Conservation (phyloP, 2,329 filamentous ascomycete species). For the Daldinia sp. region DNA sequence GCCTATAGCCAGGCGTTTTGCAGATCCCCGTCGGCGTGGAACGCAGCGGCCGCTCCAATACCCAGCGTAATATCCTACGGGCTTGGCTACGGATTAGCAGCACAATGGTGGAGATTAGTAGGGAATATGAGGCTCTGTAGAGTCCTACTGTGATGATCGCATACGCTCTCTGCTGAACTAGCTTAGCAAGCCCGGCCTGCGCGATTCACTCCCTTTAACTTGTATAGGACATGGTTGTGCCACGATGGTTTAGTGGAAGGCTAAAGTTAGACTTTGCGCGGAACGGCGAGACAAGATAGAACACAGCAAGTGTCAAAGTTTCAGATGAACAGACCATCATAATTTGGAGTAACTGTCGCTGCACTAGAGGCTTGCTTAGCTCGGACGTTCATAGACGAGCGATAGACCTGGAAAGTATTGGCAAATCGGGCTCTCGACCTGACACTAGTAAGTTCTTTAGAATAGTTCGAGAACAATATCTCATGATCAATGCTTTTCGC, state of each 20-base stretch:
- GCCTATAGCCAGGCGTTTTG: background rate
- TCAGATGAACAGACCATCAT: background rate
- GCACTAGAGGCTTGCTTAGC: background rate
- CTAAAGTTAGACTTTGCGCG: background rate
- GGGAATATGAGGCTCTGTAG: background rate
- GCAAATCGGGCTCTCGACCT: conserved; percentile 7
- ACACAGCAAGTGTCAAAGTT: background rate
- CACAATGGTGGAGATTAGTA: conserved; percentile 1
- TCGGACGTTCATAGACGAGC: conserved; percentile 1
- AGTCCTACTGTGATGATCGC: background rate
- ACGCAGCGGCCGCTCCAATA: background rate
- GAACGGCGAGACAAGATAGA: conserved; percentile 17
- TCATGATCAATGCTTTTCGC: background rate
- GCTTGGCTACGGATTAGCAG: background rate
- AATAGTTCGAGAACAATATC: background rate
- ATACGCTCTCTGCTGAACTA: background rate
- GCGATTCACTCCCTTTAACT: background rate
- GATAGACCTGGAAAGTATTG: conserved; percentile 1
- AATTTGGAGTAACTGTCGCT: background rate
- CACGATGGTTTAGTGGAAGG: background rate
- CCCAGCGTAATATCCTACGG: background rate
- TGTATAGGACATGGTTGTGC: background rate
- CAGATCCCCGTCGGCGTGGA: background rate
- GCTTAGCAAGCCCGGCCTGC: background rate
- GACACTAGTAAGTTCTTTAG: background rate